Evolutionary conservation across 139 green algal genomes (phyloP), one percentile per base, ranked within the genome.

Genomic region (Auxenochlorella pyrenoidosa): DNA sequence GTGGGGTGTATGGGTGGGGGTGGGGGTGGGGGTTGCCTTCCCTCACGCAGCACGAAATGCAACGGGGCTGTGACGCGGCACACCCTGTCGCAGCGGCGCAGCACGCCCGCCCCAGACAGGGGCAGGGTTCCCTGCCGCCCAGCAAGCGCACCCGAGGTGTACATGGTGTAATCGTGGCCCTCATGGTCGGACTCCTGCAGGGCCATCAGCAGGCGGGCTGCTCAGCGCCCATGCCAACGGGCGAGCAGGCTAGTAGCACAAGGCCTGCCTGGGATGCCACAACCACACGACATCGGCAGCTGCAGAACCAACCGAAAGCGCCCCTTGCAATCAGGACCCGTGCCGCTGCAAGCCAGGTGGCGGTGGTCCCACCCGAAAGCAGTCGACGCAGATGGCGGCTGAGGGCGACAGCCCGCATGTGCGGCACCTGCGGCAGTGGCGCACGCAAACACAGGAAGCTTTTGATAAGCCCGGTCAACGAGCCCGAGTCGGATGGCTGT

Each of bases 81-180:
- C 47, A 54, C 47, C 6, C n/a, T n/a, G n/a, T n/a, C n/a, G n/a
- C n/a, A n/a, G n/a, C n/a, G n/a, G n/a, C n/a, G n/a, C n/a, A n/a
- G n/a, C n/a, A n/a, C n/a, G n/a, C n/a, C n/a, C n/a, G n/a, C n/a
- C n/a, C n/a, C n/a, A n/a, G n/a, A n/a, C n/a, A n/a, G n/a, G n/a
- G n/a, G n/a, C n/a, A n/a, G n/a, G n/a, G n/a, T n/a, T n/a, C n/a
- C n/a, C n/a, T n/a, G 47, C 10, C 8, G 10, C 47, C 47, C 6
- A 10, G 10, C 10, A 10, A 54, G 47, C 77, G 10, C 54, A 84
- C 78, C 78, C 40, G 78, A 84, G 54, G 87, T 91, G 89, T 95
- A 95, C 86, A 94, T 86, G 0, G 91, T 82, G 66, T 93, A 96
- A 88, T 96, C 92, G 81, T 96, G 94, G 28, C 66, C 65, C 44